These are phyloP conservation scores for Quercus variabilis DNA, from an alignment of 306 rosid genomes.

Conservation along the genomic window DNA sequence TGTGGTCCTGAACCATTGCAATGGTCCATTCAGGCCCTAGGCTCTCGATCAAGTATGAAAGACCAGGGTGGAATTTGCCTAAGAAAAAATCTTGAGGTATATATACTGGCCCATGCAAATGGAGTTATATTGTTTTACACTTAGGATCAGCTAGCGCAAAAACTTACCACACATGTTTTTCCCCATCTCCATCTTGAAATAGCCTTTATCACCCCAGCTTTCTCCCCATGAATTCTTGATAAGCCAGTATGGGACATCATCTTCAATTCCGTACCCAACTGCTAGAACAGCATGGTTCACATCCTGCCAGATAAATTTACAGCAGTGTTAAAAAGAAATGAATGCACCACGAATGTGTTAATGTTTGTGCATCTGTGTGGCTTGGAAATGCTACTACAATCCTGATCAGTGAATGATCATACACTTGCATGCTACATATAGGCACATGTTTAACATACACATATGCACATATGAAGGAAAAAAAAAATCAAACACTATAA, in stretches of 20 bases:
- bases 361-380: neutral
- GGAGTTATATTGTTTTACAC: neutral
- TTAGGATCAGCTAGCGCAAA: neutral
- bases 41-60: neutral
- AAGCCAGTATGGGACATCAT: constrained; percentile 78
- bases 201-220: constrained; percentile 84
- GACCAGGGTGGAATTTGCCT: neutral
- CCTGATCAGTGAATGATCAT: no score
- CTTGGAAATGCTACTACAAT: neutral
- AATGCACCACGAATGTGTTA: neutral
- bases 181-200: constrained; percentile 93
- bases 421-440: no score
- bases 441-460: no score
- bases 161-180: constrained; percentile 96
- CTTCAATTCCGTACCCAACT: constrained; percentile 87
- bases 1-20: no score
- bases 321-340: neutral
- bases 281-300: constrained; percentile 99
- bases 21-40: neutral
- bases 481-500: neutral
- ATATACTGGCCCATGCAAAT: no score
- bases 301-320: constrained; percentile 57
- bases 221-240: constrained; percentile 90
- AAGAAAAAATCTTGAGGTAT: neutral
- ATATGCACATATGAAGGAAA: neutral